Evolutionary conservation across 2,329 filamentous ascomycete genomes (phyloP).

Genomic region (Neofusicoccum sp.): DNA sequence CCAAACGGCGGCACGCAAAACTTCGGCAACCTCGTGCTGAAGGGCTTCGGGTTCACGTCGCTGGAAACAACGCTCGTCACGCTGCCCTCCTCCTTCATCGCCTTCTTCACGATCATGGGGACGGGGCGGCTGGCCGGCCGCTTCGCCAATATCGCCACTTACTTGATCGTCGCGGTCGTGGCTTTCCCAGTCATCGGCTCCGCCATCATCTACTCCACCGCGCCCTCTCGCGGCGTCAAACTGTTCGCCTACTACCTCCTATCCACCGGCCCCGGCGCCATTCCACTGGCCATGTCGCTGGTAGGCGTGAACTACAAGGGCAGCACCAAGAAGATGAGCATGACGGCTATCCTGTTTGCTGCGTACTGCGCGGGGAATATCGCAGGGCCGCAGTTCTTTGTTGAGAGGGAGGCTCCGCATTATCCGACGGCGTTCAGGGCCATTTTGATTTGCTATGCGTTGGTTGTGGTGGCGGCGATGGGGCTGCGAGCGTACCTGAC

Average conservation of each 20-base stretch:
- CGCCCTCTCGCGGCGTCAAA: constrained; percentile 16
- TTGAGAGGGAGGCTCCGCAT: constrained; percentile 13
- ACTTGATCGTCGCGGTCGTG: constrained; percentile 9
- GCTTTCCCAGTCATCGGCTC: constrained; percentile 10
- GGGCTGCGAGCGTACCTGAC: constrained; percentile 23
- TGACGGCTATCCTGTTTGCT: constrained; percentile 17
- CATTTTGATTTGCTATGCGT: constrained; percentile 23
- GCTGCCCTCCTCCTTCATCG: constrained; percentile 28
- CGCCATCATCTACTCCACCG: constrained; percentile 14
- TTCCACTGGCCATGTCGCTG: constrained; percentile 18
- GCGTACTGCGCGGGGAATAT: constrained; percentile 20
- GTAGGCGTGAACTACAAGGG: constrained; percentile 32
- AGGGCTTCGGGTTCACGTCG: constrained; percentile 23
- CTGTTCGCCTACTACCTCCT: constrained; percentile 20
- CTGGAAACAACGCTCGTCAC: constrained; percentile 22
- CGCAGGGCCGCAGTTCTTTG: constrained; percentile 18
- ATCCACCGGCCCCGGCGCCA: constrained; percentile 3
- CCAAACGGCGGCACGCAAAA: constrained; percentile 24
- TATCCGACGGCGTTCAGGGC: constrained; percentile 21
- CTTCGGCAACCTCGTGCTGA: constrained; percentile 25
- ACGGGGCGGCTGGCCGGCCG: constrained; percentile 11
- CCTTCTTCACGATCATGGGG: constrained; percentile 23
- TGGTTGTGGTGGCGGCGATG: constrained; percentile 18
- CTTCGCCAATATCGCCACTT: constrained; percentile 5
- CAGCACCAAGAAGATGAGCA: constrained; percentile 37